Evolutionary conservation across 805 yeast genomes (phyloP), one percentile per base, ranked within the genome.

Genomic region (Pichia membranifaciens): DNA sequence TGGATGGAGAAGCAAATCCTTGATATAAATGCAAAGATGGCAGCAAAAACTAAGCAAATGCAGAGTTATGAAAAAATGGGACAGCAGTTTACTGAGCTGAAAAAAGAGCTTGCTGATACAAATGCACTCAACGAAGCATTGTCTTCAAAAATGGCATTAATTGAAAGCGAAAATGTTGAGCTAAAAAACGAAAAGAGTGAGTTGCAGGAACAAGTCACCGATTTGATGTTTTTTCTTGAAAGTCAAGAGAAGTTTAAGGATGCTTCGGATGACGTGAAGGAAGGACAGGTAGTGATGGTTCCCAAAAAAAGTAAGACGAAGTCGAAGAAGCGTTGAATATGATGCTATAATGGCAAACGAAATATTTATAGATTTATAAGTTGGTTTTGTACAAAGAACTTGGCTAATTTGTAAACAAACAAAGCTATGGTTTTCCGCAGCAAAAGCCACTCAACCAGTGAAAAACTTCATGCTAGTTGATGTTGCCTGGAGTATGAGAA

Each of bases 211-310:
- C 87, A 84, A 59, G 80, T 80, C 3, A 76, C 73, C 25, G 96
- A 88, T 61, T 62, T 88, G 45, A 86, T 89, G 96, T 84, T 87
- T 52, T 87, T 71, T 58, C 64, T 88, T 35, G 91, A 84, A 49
- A 74, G 85, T 0, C 85, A 78, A 58, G 84, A 81, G 47, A 85
- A 83, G 64, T 76, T 87, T 57, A 78, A 80, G 56, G 77, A 79
- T 57, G 85, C 87, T 20, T 74, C 81, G 3, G 84, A 83, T 12
- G 91, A 83, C 32, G 82, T 84, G 15, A 78, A 70, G 54, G 82
- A 87, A 52, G 96, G 96, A 0, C 76, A 79, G 3, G 65, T 85
- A 0, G 67, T 83, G 0, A 68, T 84, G 35, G 58, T 55, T 48
- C 59, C 61, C 20, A 40, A 44, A 22, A 25, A 34, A 13, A 25